These are phyloP conservation scores for Cyclotella cryptica DNA, from an alignment of 108 stramenopile genomes.

Conservation along the genomic window DNA sequence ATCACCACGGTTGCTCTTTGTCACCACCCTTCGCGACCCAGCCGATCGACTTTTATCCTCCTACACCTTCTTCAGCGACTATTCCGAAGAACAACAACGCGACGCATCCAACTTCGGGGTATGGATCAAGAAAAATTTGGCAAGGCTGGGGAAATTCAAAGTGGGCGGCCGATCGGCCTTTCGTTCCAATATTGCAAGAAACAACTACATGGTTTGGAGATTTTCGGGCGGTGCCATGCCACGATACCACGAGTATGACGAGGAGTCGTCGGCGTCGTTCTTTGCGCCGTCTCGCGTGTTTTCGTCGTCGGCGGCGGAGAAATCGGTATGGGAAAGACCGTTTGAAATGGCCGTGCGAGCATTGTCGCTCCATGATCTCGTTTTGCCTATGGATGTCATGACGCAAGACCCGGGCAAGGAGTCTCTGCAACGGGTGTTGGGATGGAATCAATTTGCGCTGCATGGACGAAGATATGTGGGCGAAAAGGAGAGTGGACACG, in stretches of 20 bases:
- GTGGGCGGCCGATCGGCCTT: conserved; percentile 10
- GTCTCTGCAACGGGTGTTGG: conserved; percentile 22
- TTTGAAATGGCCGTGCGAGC: conserved; percentile 46
- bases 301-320: conserved; percentile 9
- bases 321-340: conserved; percentile 18
- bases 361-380: conserved; percentile 38
- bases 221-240: conserved; percentile 47
- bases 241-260: background rate
- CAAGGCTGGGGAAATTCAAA: conserved; percentile 4
- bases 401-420: conserved; percentile 24
- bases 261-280: background rate
- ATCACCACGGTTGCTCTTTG: conserved; percentile 30
- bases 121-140: conserved; percentile 26
- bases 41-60: conserved; percentile 58
- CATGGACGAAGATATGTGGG: conserved; percentile 4
- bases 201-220: conserved; percentile 57
- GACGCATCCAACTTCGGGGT: conserved; percentile 20
- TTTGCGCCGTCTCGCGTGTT: background rate
- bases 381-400: conserved; percentile 52
- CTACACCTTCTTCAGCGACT: conserved; percentile 48
- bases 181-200: conserved; percentile 28
- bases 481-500: conserved; percentile 21
- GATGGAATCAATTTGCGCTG: conserved; percentile 43
- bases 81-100: conserved; percentile 10
- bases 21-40: conserved; percentile 60